Percentiles rank a stretch among this genome's conserved stretches.
Conservation (phyloP, 768 basidiomycete species). For the Suillus americanus region DNA sequence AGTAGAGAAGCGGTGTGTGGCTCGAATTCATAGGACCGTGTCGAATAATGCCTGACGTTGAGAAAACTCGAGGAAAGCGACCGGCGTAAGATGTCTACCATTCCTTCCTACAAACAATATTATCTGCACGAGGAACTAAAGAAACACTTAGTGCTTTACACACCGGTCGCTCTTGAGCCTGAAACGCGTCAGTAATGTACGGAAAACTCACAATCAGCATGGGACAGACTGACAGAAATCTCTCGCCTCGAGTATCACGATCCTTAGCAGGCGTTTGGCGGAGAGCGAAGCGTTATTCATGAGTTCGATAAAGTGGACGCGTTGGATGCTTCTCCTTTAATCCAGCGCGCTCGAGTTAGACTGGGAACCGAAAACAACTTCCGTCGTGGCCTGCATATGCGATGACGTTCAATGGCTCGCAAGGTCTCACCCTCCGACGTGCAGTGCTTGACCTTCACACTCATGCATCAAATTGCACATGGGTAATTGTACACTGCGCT, state of each 20-base stretch:
- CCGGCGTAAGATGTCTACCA: slow-evolving; percentile 71
- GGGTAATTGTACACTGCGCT: too few species aligned
- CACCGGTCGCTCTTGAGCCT: slow-evolving; percentile 81
- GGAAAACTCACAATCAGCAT: not conserved
- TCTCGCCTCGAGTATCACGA: slow-evolving; percentile 79
- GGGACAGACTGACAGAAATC: slow-evolving; percentile 69
- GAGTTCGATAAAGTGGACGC: slow-evolving; percentile 63
- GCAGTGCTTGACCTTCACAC: too few species aligned
- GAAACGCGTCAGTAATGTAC: not conserved
- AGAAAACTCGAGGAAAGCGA: slow-evolving; percentile 46
- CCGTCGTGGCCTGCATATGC: too few species aligned
- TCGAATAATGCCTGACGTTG: slow-evolving; percentile 42
- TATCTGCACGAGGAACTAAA: not conserved
- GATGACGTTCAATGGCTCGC: too few species aligned
- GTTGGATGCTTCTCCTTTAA: too few species aligned
- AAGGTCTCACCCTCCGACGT: too few species aligned
- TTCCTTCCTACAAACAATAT: slow-evolving; percentile 59
- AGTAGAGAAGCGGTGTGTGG: slow-evolving; percentile 50
- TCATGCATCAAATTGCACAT: too few species aligned
- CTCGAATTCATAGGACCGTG: slow-evolving; percentile 52
- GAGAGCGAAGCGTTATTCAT: slow-evolving; percentile 11
- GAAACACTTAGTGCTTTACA: not conserved
- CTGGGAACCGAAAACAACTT: too few species aligned
- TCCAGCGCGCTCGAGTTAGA: too few species aligned
- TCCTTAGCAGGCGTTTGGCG: slow-evolving; percentile 35